phyloP scores from a whole-genome alignment of 2,329 filamentous ascomycete genomes.

The Plenodomus lindquistii region DNA sequence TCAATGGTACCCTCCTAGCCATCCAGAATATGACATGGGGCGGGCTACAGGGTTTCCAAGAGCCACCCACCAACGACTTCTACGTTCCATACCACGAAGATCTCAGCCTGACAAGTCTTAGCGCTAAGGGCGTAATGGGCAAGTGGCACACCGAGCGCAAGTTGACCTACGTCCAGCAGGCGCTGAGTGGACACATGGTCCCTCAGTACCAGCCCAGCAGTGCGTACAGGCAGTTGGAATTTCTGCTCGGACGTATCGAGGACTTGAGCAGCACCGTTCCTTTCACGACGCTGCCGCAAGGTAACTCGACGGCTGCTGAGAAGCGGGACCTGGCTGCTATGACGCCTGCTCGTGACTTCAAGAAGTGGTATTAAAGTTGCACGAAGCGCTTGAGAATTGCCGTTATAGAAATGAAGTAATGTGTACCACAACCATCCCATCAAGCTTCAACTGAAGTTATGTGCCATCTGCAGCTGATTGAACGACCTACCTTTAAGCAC shows the following conservation, averaged over 20 bases:
- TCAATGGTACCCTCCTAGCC: slow-evolving; percentile 70
- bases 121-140: slow-evolving; percentile 70
- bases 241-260: slow-evolving; percentile 70
- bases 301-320: slow-evolving; percentile 5
- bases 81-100: slow-evolving; percentile 68
- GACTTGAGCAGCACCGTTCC: slow-evolving; percentile 50
- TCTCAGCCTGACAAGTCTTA: slow-evolving; percentile 52
- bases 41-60: slow-evolving; percentile 70
- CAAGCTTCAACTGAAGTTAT: too few species aligned
- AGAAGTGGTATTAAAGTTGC: slow-evolving; percentile 12
- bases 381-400: not conserved
- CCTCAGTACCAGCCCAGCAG: slow-evolving; percentile 70
- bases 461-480: too few species aligned
- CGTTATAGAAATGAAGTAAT: slow-evolving; percentile 1
- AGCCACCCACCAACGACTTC: slow-evolving; percentile 63
- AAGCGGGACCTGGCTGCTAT: slow-evolving; percentile 10
- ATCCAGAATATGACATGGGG: slow-evolving; percentile 85
- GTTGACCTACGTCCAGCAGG: slow-evolving; percentile 70
- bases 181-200: slow-evolving; percentile 68
- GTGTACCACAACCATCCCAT: too few species aligned
- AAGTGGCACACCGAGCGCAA: slow-evolving; percentile 73
- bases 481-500: too few species aligned
- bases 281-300: slow-evolving; percentile 34
- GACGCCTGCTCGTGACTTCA: not conserved
- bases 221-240: slow-evolving; percentile 74